These are phyloP conservation scores for Syzygium jambos DNA, from an alignment of 345 rosid genomes.

Conservation along the genomic window DNA sequence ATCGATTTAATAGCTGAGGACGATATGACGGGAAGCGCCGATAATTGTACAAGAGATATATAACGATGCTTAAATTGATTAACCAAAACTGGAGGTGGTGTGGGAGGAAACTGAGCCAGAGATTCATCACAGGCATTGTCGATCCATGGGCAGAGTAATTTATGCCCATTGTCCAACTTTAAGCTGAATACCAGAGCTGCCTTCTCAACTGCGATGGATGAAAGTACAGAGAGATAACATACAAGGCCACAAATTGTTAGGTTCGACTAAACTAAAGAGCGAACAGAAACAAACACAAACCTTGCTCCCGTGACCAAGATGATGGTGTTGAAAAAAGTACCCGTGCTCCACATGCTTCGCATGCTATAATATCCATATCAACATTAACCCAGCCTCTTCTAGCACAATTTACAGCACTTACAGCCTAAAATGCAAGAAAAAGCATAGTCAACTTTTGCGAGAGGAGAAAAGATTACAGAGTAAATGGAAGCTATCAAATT, in stretches of 20 bases:
- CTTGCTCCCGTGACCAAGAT: slow-evolving; percentile 86
- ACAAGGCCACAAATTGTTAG: background rate
- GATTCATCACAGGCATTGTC: slow-evolving; percentile 77
- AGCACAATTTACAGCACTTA: slow-evolving; percentile 88
- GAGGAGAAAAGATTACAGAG: background rate
- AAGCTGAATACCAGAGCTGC: slow-evolving; percentile 84
- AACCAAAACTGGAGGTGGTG: slow-evolving; percentile 52
- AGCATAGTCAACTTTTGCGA: background rate
- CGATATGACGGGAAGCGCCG: slow-evolving; percentile 66
- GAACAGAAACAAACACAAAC: slow-evolving; percentile 19
- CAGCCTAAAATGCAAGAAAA: slow-evolving; percentile 37
- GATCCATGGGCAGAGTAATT: slow-evolving; percentile 73
- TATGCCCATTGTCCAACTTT: slow-evolving; percentile 84
- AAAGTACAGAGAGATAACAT: background rate
- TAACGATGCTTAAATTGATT: slow-evolving; percentile 55
- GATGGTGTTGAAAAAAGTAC: slow-evolving; percentile 73
- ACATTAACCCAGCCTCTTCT: slow-evolving; percentile 91
- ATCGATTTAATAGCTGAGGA: slow-evolving; percentile 59
- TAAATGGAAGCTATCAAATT: background rate
- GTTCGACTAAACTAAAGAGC: slow-evolving; percentile 4
- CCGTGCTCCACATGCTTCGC: slow-evolving; percentile 91
- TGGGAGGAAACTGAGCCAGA: slow-evolving; percentile 81
- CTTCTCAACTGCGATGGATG: slow-evolving; percentile 61
- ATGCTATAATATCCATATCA: slow-evolving; percentile 66
- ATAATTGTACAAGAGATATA: slow-evolving; percentile 42